These are phyloP conservation scores for Aspergillus candidus DNA, from an alignment of 2,329 filamentous ascomycete species.

Conservation along the genomic window DNA sequence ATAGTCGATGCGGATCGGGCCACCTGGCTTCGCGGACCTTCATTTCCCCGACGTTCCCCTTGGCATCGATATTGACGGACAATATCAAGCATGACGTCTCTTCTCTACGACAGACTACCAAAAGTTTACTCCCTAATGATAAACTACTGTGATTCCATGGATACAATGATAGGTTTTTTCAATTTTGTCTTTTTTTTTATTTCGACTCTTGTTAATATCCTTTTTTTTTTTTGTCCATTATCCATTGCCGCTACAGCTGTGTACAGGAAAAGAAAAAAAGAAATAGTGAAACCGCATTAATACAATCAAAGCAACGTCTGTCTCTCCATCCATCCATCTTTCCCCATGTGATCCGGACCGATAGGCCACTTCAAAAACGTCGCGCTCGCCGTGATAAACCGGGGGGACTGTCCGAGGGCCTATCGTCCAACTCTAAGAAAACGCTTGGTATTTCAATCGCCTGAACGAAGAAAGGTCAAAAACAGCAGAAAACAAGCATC, in stretches of 20 bases:
- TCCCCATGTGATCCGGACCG: background rate
- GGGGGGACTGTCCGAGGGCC: too few relatives aligned
- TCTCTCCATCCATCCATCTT: conserved; percentile 15
- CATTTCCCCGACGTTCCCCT: conserved; percentile 26
- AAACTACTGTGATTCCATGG: background rate
- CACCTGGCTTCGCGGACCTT: conserved; percentile 36
- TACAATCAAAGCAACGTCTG: conserved; percentile 14
- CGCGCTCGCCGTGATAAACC: too few relatives aligned
- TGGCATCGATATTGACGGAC: background rate
- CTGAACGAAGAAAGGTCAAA: conserved; percentile 2
- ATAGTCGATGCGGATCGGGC: conserved; percentile 21
- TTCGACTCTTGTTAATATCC: conserved; percentile 12
- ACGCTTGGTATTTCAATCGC: conserved; percentile 21
- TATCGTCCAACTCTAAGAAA: conserved; percentile 16
- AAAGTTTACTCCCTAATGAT: background rate
- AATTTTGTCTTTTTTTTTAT: conserved; percentile 14
- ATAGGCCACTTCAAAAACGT: too few relatives aligned
- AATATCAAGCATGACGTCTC: conserved; percentile 12
- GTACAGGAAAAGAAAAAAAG: conserved; percentile 27
- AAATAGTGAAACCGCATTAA: conserved; percentile 16
- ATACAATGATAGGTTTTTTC: conserved; percentile 4
- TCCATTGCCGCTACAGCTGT: conserved; percentile 21
- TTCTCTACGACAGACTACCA: background rate
- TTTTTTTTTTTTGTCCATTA: conserved; percentile 5
- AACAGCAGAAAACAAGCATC: conserved; percentile 14